Conservation (phyloP, 129 eudicot genomes). For the Apium graveolens region DNA sequence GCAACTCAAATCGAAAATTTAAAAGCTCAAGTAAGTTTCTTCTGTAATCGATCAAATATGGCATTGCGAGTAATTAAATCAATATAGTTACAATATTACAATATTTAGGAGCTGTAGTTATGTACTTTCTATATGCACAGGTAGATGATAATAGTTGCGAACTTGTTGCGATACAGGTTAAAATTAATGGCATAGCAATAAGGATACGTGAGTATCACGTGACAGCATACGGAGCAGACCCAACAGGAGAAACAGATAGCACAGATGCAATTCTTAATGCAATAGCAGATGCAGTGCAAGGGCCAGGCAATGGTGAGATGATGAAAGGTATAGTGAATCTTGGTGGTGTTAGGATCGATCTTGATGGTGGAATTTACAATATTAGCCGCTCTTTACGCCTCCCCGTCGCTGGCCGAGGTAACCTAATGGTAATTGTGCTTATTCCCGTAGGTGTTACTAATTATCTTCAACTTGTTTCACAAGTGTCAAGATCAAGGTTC, state of each 20-base stretch:
- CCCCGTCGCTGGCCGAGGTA: constrained; percentile 61
- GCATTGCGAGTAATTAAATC: no score
- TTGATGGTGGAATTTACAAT: constrained; percentile 75
- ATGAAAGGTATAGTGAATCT: constrained; percentile 65
- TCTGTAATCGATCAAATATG: no score
- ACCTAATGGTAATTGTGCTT: constrained; percentile 45
- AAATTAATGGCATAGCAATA: not conserved
- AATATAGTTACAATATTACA: no score
- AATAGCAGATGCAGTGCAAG: constrained; percentile 54
- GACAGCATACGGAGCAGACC: constrained; percentile 89
- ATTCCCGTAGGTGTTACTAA: not conserved
- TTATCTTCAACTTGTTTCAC: not conserved
- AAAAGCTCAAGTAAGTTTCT: no score
- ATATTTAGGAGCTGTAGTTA: no score
- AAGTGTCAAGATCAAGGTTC: not conserved
- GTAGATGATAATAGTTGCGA: not conserved
- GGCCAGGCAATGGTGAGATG: constrained; percentile 39
- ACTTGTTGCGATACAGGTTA: constrained; percentile 17
- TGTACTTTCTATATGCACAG: no score
- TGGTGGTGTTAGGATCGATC: constrained; percentile 70
- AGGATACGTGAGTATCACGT: constrained; percentile 47
- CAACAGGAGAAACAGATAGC: constrained; percentile 76
- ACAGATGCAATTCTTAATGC: constrained; percentile 62
- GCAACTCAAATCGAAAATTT: not conserved
- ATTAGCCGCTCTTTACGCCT: constrained; percentile 66